A percentile compares a stretch with the other conserved stretches of the same genome.
Evolutionary conservation across 768 basidiomycete genomes (phyloP).

Genomic region (Leucocoprinus birnbaumii): DNA sequence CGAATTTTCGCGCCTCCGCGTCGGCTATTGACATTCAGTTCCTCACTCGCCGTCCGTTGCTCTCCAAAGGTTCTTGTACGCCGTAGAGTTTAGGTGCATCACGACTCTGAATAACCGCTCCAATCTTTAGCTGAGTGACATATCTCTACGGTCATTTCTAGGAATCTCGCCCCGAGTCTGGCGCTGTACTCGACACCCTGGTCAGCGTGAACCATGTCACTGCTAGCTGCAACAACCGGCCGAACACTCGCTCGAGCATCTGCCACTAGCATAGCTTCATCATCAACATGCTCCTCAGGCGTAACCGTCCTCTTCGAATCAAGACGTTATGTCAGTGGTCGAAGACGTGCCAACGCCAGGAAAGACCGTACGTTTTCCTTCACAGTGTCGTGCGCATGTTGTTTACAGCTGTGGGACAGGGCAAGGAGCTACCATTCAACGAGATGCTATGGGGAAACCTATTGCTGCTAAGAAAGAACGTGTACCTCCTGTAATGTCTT

Average conservation of each 20-base stretch:
- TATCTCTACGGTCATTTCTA: no score
- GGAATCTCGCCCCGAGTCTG: no score
- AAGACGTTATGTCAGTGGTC: constrained; percentile 1
- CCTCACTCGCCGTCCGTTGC: no score
- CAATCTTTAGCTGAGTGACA: no score
- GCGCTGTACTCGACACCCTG: no score
- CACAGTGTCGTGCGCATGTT: neutral
- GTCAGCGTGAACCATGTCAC: neutral
- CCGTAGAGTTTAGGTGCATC: neutral
- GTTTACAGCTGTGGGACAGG: neutral
- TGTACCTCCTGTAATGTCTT: constrained; percentile 4
- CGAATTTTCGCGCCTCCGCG: constrained; percentile 1
- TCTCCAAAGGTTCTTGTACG: no score
- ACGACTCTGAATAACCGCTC: no score
- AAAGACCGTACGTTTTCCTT: neutral
- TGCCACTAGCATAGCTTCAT: neutral
- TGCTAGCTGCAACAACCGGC: neutral
- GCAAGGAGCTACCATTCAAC: neutral
- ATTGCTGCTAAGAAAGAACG: constrained; percentile 2
- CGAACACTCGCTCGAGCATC: neutral
- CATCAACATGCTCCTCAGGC: neutral
- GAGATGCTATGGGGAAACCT: constrained; percentile 5
- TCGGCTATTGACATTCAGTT: no score
- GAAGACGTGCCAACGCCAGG: neutral
- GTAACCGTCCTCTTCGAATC: neutral